Percentiles rank a stretch among this genome's conserved stretches.
phyloP scores from a whole-genome alignment of 1,139 yeast genomes.

The Yamadazyma triangularis region DNA sequence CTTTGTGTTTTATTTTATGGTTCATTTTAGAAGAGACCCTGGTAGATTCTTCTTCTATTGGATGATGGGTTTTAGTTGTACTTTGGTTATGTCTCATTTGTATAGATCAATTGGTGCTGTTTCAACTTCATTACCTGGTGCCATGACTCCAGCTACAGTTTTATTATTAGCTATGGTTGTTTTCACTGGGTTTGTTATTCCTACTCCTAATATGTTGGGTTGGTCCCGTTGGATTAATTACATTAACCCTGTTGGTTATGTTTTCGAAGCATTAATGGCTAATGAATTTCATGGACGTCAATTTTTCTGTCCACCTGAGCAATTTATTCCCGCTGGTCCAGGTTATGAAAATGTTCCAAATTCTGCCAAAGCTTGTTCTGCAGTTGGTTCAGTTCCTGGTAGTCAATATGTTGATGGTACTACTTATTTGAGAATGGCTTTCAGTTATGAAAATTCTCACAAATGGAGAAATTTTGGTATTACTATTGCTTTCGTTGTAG shows the following conservation, averaged over 20 bases:
- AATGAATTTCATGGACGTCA: constrained; percentile 49
- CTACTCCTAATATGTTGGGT: constrained; percentile 54
- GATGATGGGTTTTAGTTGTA: constrained; percentile 37
- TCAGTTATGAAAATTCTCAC: constrained; percentile 49
- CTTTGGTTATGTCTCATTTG: constrained; percentile 52
- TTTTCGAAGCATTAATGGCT: constrained; percentile 52
- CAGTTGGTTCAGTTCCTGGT: constrained; percentile 65
- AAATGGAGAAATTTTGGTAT: constrained; percentile 88
- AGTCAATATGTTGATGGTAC: constrained; percentile 51
- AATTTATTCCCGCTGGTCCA: constrained; percentile 46
- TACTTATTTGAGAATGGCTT: constrained; percentile 44
- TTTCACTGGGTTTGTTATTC: constrained; percentile 58
- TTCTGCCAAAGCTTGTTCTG: constrained; percentile 47
- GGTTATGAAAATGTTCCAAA: constrained; percentile 37
- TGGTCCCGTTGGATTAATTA: constrained; percentile 63
- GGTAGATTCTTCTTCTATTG: constrained; percentile 58
- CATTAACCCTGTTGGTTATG: constrained; percentile 54
- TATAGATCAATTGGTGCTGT: constrained; percentile 59
- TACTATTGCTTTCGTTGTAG: constrained; percentile 47
- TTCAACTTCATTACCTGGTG: constrained; percentile 52
- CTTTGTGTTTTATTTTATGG: constrained; percentile 53
- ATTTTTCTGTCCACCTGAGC: constrained; percentile 46
- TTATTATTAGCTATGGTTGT: constrained; percentile 49
- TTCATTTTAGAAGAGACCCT: constrained; percentile 51
- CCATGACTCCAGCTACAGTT: constrained; percentile 60